Evolutionary conservation across 495 filamentous ascomycete species (phyloP).

Genomic region (Bacidia rubella): DNA sequence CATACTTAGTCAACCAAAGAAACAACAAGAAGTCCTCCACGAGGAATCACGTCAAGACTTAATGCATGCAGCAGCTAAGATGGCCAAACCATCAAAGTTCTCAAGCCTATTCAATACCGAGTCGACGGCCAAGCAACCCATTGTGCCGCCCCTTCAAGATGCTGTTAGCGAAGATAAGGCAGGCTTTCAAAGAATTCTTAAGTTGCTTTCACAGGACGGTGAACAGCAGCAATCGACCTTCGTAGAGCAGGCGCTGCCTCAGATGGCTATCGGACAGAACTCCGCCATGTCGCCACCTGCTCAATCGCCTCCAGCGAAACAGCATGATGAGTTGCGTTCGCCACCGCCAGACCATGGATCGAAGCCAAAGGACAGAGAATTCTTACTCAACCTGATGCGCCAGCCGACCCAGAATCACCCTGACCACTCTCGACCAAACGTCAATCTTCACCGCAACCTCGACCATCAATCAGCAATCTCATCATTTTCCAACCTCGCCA

Average conservation of each 20-base stretch:
- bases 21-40: slow-evolving; percentile 19
- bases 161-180: slow-evolving; percentile 62
- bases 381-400: slow-evolving; percentile 41
- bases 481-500: slow-evolving; percentile 32
- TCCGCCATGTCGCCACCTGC: slow-evolving; percentile 16
- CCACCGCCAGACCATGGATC: slow-evolving; percentile 20
- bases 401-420: slow-evolving; percentile 38
- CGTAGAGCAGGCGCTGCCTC: slow-evolving; percentile 7
- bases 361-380: slow-evolving; percentile 33
- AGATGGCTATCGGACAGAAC: slow-evolving; percentile 8
- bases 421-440: slow-evolving; percentile 22
- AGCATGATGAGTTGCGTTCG: slow-evolving; percentile 18
- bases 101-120: slow-evolving; percentile 66
- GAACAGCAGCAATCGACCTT: slow-evolving; percentile 17
- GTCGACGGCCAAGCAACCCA: slow-evolving; percentile 41
- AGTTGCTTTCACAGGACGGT: slow-evolving; percentile 56
- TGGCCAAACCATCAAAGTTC: slow-evolving; percentile 61
- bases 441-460: slow-evolving; percentile 20
- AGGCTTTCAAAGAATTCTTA: slow-evolving; percentile 77
- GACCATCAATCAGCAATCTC: slow-evolving; percentile 28
- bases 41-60: slow-evolving; percentile 7
- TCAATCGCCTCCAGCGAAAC: slow-evolving; percentile 26
- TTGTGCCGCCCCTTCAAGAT: slow-evolving; percentile 26
- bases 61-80: slow-evolving; percentile 17
- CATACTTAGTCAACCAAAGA: slow-evolving; percentile 41